Evolutionary conservation across 73 alveolate species (phyloP).

Genomic region (Paramecium tetraurelia): DNA sequence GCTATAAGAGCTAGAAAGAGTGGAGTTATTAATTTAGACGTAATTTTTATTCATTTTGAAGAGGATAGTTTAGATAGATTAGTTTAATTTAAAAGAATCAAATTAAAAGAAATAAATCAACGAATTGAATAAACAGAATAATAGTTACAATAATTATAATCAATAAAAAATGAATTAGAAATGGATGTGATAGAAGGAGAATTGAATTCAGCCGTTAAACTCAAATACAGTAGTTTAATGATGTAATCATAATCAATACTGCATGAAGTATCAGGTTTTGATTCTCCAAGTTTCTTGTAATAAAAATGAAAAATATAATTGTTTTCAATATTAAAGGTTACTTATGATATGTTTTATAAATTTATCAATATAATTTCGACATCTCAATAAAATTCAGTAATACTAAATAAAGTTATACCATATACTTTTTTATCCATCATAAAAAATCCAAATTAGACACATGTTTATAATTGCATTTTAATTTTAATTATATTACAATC

Average conservation of each 20-base stretch:
- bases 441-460: no score
- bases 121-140: background rate
- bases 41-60: slow-evolving; percentile 29
- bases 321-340: background rate
- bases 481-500: no score
- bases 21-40: background rate
- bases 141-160: background rate
- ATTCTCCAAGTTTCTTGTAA: background rate
- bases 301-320: background rate
- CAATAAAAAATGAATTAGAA: slow-evolving; percentile 9
- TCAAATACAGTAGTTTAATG: background rate
- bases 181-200: slow-evolving; percentile 7
- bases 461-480: no score
- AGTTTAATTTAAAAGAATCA: background rate
- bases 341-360: background rate
- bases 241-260: background rate
- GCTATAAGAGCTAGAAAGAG: background rate
- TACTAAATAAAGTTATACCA: background rate
- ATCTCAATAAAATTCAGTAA: background rate
- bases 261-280: background rate
- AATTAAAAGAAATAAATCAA: background rate
- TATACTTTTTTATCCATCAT: background rate
- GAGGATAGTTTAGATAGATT: background rate
- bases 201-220: slow-evolving; percentile 17
- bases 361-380: background rate